Conservation (phyloP, 371 early-diverging fungal species). For the Mucor indicus region DNA sequence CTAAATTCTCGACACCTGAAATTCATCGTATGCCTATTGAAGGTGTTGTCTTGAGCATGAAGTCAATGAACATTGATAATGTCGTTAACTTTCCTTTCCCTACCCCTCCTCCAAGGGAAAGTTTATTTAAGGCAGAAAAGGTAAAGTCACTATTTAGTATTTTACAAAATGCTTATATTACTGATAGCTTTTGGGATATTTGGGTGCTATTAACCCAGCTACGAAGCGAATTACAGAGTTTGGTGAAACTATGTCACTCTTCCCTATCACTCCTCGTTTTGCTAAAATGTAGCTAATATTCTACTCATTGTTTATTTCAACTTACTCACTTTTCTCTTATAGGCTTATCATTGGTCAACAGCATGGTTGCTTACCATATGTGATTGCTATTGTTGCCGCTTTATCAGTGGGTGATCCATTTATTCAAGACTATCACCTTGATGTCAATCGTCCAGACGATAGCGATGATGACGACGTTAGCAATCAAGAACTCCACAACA, state of each 20-base stretch:
- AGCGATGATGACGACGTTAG: slow-evolving; percentile 43
- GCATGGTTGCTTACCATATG: slow-evolving; percentile 78
- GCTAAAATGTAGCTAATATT: slow-evolving; percentile 77
- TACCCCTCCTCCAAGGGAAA: slow-evolving; percentile 71
- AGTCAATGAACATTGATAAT: slow-evolving; percentile 92
- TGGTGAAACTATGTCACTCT: slow-evolving; percentile 86
- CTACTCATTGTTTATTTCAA: not conserved
- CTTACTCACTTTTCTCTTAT: slow-evolving; percentile 1
- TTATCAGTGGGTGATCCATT: slow-evolving; percentile 93
- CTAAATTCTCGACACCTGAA: slow-evolving; percentile 87
- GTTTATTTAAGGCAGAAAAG: slow-evolving; percentile 70
- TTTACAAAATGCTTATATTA: too few species aligned
- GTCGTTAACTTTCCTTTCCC: slow-evolving; percentile 97
- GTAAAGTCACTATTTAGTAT: slow-evolving; percentile 3
- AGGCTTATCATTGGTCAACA: slow-evolving; percentile 85
- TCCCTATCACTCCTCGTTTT: slow-evolving; percentile 94
- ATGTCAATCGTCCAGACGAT: slow-evolving; percentile 44
- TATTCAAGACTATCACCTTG: slow-evolving; percentile 63
- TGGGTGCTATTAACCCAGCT: slow-evolving; percentile 71
- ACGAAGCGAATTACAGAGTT: slow-evolving; percentile 78
- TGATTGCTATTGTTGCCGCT: slow-evolving; percentile 87
- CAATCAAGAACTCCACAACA: slow-evolving; percentile 34
- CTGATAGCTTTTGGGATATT: slow-evolving; percentile 56
- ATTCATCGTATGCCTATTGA: slow-evolving; percentile 95
- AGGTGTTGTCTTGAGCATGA: slow-evolving; percentile 94